These are phyloP conservation scores for Cutaneotrichosporon dermatis DNA, from an alignment of 1,284 basidiomycete species.

Conservation along the genomic window DNA sequence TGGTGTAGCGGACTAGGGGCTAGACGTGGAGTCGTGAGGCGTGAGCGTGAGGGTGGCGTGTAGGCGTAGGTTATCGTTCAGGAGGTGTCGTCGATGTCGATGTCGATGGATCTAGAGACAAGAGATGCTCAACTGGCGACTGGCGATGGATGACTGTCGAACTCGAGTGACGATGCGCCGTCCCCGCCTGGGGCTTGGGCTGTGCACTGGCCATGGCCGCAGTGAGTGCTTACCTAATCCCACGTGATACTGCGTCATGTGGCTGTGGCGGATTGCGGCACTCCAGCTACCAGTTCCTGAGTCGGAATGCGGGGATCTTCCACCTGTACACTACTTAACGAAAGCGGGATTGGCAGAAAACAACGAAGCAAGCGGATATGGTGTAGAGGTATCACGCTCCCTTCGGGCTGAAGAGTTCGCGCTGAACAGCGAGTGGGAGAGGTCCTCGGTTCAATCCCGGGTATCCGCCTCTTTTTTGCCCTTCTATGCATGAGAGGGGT, in stretches of 20 bases:
- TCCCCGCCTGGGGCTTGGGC: neutral
- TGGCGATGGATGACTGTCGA: neutral
- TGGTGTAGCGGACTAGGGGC: neutral
- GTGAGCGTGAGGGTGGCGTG: neutral
- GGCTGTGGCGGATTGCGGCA: neutral
- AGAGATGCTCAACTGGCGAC: neutral
- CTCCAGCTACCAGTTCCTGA: too few species aligned
- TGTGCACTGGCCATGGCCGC: neutral
- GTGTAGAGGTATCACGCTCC: conserved; percentile 3
- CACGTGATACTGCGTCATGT: neutral
- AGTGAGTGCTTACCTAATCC: neutral
- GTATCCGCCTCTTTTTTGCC: too few species aligned
- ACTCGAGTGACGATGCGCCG: neutral
- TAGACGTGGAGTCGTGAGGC: neutral
- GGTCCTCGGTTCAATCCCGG: conserved; percentile 3
- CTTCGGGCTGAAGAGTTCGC: neutral
- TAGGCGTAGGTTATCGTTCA: too few species aligned
- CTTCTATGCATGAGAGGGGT: too few species aligned
- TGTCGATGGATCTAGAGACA: neutral
- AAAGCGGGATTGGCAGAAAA: too few species aligned
- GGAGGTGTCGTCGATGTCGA: too few species aligned
- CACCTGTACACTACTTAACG: too few species aligned
- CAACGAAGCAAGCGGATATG: neutral
- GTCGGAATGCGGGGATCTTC: too few species aligned
- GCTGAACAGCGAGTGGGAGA: neutral